Evolutionary conservation across 139 green algal genomes (phyloP).

Genomic region (Coelastrella sp.): DNA sequence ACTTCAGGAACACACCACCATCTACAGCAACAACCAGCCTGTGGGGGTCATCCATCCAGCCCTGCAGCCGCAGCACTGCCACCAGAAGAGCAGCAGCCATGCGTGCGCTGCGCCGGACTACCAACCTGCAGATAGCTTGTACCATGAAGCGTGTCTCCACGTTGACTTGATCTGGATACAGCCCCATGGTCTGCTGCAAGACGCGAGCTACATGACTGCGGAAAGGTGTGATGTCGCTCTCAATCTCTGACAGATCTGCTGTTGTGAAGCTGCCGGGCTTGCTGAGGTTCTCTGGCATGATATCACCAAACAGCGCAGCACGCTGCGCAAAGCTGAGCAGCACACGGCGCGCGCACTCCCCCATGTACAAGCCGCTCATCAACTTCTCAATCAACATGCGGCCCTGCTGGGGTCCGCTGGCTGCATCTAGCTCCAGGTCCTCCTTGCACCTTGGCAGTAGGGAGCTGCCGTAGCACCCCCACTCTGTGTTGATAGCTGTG

Average conservation of each 20-base stretch:
- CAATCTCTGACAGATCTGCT: constrained; percentile 59
- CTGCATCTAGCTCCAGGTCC: constrained; percentile 79
- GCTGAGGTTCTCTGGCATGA: constrained; percentile 4
- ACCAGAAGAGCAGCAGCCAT: constrained; percentile 72
- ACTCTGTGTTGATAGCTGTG: constrained; percentile 80
- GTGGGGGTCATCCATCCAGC: constrained; percentile 30
- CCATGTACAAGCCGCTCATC: constrained; percentile 90
- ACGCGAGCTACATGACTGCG: constrained; percentile 35
- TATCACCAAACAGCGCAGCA: constrained; percentile 50
- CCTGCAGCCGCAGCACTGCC: constrained; percentile 62
- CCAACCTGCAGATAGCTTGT: constrained; percentile 76
- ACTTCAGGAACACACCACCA: constrained; percentile 72
- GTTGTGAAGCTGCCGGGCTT: constrained; percentile 4
- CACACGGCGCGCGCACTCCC: constrained; percentile 84
- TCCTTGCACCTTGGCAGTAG: constrained; percentile 68
- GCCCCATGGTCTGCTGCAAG: constrained; percentile 37
- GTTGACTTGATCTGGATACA: constrained; percentile 15
- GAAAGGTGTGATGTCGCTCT: constrained; percentile 60
- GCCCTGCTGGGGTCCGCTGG: constrained; percentile 63
- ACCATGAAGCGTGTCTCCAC: constrained; percentile 50
- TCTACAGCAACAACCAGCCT: constrained; percentile 64
- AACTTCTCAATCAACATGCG: constrained; percentile 92
- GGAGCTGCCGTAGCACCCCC: constrained; percentile 77
- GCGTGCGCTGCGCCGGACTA: constrained; percentile 68
- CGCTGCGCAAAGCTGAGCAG: constrained; percentile 69